Evolutionary conservation across 139 green algal species (phyloP).

Genomic region (Monoraphidium neglectum): DNA sequence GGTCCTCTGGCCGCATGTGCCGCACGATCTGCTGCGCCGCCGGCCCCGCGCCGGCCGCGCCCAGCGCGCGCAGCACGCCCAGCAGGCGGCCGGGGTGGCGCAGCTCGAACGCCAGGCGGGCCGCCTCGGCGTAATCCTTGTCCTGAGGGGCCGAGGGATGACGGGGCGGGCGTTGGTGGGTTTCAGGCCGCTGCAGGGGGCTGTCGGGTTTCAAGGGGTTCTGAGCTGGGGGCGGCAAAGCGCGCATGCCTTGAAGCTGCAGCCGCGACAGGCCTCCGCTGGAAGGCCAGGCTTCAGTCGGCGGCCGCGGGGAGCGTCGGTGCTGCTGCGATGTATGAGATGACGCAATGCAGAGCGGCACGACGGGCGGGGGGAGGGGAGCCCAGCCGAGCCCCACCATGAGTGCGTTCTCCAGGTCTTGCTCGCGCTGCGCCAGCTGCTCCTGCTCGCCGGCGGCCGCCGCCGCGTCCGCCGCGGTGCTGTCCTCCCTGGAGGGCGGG

Average conservation of each 20-base stretch:
- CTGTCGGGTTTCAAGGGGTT: no score
- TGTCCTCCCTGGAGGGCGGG: constrained; percentile 45
- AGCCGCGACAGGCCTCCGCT: not conserved
- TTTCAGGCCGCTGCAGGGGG: not conserved
- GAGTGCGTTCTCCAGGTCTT: constrained; percentile 85
- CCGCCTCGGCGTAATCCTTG: constrained; percentile 67
- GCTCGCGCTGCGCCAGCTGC: constrained; percentile 63
- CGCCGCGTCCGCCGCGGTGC: constrained; percentile 59
- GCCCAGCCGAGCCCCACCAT: constrained; percentile 49
- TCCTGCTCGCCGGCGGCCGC: constrained; percentile 54
- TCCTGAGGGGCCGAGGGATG: constrained; percentile 41
- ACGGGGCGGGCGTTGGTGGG: not conserved
- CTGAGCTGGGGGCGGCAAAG: no score
- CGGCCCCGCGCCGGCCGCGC: constrained; percentile 4
- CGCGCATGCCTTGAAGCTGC: not conserved
- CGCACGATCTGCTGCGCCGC: constrained; percentile 29
- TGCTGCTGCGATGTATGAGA: no score
- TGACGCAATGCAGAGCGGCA: no score
- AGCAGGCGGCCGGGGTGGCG: constrained; percentile 80
- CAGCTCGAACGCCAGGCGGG: constrained; percentile 84
- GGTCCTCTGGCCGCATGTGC: constrained; percentile 35
- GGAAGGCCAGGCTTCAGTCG: no score
- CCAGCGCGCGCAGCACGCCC: constrained; percentile 57
- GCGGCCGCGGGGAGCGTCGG: no score
- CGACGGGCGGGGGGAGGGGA: no score